phyloP scores from a whole-genome alignment of 805 yeast genomes.

The Metschnikowia kunwiensis region DNA sequence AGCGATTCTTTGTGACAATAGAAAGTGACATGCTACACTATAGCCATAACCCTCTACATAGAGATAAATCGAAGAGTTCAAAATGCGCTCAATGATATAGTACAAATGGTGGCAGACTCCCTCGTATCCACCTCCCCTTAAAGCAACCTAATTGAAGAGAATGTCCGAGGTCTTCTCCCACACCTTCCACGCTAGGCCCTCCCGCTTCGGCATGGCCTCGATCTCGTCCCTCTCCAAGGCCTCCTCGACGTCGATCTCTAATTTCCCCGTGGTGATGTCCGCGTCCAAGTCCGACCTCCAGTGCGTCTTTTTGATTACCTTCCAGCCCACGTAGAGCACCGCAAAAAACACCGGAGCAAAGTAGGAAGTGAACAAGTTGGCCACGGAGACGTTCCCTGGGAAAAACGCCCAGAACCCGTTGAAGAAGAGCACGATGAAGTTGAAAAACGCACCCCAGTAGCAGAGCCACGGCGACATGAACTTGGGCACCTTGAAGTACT shows the following conservation, averaged over 20 bases:
- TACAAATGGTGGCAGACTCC: not conserved
- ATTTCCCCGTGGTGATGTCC: slow-evolving; percentile 52
- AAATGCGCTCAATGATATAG: too few relatives aligned
- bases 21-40: too few relatives aligned
- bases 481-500: slow-evolving; percentile 17
- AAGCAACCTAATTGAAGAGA: slow-evolving; percentile 23
- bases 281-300: slow-evolving; percentile 45
- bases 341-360: slow-evolving; percentile 46
- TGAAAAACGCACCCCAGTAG: slow-evolving; percentile 22
- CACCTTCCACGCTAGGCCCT: slow-evolving; percentile 23
- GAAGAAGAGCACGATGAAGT: slow-evolving; percentile 28
- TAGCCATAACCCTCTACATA: too few relatives aligned
- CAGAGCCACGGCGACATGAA: slow-evolving; percentile 14
- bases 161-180: slow-evolving; percentile 22
- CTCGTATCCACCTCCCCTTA: not conserved
- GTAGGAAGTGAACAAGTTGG: slow-evolving; percentile 36
- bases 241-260: slow-evolving; percentile 61
- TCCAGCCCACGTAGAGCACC: slow-evolving; percentile 50
- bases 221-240: slow-evolving; percentile 23
- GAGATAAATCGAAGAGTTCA: too few relatives aligned
- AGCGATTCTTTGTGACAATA: too few relatives aligned
- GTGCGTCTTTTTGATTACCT: slow-evolving; percentile 47
- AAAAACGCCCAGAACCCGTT: slow-evolving; percentile 43
- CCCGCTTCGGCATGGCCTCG: slow-evolving; percentile 20
- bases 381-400: slow-evolving; percentile 34